Evolutionary conservation across 129 eudicot genomes (phyloP).

Genomic region (Lonicera japonica): DNA sequence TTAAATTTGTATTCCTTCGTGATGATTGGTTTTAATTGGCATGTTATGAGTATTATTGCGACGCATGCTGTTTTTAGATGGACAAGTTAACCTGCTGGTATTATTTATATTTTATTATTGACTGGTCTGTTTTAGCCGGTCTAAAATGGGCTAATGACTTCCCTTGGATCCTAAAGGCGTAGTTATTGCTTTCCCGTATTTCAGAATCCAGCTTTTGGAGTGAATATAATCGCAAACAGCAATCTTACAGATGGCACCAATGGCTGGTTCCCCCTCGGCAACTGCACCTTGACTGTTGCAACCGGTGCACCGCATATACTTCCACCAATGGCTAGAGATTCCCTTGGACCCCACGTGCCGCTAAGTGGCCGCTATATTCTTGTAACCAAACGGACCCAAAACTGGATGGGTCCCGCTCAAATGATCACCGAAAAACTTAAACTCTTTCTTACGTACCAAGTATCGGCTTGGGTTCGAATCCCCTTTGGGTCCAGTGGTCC

Average conservation of each 20-base stretch:
- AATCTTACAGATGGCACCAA: conserved; percentile 79
- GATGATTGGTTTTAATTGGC: too few relatives aligned
- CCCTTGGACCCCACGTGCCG: conserved; percentile 57
- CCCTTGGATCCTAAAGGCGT: too few relatives aligned
- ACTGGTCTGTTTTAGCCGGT: too few relatives aligned
- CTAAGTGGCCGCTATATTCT: conserved; percentile 68
- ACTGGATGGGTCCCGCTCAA: conserved; percentile 99
- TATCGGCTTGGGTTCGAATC: conserved; percentile 83
- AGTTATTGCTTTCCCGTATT: conserved; percentile 3
- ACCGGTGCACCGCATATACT: conserved; percentile 71
- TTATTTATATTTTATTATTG: too few relatives aligned
- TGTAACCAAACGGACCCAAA: conserved; percentile 73
- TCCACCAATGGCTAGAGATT: conserved; percentile 76
- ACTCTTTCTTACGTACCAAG: conserved; percentile 75
- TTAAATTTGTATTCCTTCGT: too few relatives aligned
- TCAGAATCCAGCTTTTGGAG: conserved; percentile 63
- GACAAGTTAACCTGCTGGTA: too few relatives aligned
- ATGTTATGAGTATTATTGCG: too few relatives aligned
- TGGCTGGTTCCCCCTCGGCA: conserved; percentile 88
- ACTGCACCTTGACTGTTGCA: conserved; percentile 41
- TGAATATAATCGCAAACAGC: conserved; percentile 66
- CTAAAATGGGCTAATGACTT: too few relatives aligned
- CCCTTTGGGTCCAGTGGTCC: conserved; percentile 69
- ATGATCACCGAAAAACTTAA: conserved; percentile 76
- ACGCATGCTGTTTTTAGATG: too few relatives aligned